These are phyloP conservation scores for Medakamo hakoo DNA, from an alignment of 139 green algal species.

Conservation along the genomic window DNA sequence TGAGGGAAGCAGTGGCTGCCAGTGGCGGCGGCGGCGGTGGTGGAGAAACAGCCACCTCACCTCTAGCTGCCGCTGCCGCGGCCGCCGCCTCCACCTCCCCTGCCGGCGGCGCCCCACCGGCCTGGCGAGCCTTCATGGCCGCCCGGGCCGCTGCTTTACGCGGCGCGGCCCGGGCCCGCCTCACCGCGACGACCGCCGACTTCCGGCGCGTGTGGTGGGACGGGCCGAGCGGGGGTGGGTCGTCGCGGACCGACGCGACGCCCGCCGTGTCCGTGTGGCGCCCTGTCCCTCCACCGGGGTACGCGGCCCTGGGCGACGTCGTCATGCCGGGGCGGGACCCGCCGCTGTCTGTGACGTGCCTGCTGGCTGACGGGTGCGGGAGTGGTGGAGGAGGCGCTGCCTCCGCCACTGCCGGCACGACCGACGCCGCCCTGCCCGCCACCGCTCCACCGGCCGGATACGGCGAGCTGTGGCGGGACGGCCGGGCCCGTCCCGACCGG, in stretches of 20 bases:
- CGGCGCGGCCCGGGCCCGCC: neutral
- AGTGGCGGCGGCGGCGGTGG: slow-evolving; percentile 4
- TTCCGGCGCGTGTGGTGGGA: slow-evolving; percentile 20
- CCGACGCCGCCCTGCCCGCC: slow-evolving; percentile 11
- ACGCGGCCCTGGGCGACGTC: slow-evolving; percentile 62
- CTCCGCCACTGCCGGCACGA: no score
- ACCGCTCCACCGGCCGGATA: slow-evolving; percentile 16
- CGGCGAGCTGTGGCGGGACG: slow-evolving; percentile 21
- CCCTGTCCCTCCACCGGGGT: slow-evolving; percentile 53
- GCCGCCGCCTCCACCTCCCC: neutral
- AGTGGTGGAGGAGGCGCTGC: neutral
- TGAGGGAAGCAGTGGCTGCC: slow-evolving; percentile 1
- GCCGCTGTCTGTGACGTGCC: slow-evolving; percentile 2
- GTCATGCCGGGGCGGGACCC: slow-evolving; percentile 16
- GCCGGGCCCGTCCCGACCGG: neutral
- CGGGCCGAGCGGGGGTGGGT: neutral
- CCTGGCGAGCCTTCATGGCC: neutral
- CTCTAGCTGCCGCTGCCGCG: slow-evolving; percentile 6
- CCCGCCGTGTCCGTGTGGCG: slow-evolving; percentile 74
- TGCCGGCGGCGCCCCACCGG: no score
- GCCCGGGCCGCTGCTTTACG: neutral
- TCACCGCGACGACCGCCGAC: slow-evolving; percentile 10
- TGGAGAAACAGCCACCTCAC: no score
- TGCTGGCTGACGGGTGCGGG: slow-evolving; percentile 6
- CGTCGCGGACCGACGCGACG: slow-evolving; percentile 11